These are phyloP conservation scores for Ogataea methylovora DNA, from an alignment of 805 yeast species.

Conservation along the genomic window DNA sequence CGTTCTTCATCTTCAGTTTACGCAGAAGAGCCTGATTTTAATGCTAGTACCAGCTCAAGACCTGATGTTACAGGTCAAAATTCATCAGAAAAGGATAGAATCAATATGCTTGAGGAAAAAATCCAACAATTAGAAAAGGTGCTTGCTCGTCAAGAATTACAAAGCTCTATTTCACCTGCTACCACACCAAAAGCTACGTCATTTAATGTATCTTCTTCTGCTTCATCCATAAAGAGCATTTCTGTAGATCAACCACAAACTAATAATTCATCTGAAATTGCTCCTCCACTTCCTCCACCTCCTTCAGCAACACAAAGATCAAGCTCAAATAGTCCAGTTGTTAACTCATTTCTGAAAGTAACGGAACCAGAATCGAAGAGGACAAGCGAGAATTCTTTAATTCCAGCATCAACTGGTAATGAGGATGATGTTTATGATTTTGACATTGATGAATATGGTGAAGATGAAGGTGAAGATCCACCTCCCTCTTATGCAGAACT, in stretches of 20 bases:
- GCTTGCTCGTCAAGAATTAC: slow-evolving; percentile 16
- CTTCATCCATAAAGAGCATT: slow-evolving; percentile 10
- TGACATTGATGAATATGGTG: slow-evolving; percentile 4
- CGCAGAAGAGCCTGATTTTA: not conserved
- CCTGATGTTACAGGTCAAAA: not conserved
- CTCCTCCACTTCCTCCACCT: slow-evolving; percentile 25
- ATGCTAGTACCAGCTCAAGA: not conserved
- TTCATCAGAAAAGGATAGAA: slow-evolving; percentile 15
- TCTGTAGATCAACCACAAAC: slow-evolving; percentile 3
- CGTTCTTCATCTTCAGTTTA: not conserved
- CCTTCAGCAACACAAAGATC: slow-evolving; percentile 18
- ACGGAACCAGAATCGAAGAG: not conserved
- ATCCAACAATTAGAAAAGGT: slow-evolving; percentile 21
- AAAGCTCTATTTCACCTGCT: slow-evolving; percentile 1
- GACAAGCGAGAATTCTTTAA: no score
- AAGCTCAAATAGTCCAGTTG: slow-evolving; percentile 16
- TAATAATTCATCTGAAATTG: slow-evolving; percentile 1
- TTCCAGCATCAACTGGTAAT: no score
- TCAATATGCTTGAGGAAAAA: slow-evolving; percentile 24
- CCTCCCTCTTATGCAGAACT: slow-evolving; percentile 27
- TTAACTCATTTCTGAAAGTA: slow-evolving; percentile 11
- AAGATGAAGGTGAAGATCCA: slow-evolving; percentile 10
- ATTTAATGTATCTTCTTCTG: slow-evolving; percentile 7
- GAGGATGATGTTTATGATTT: slow-evolving; percentile 3
- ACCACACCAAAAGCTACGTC: no score